These are phyloP conservation scores for Euphorbia pulcherrima DNA, from an alignment of 345 rosid genomes.

Conservation along the genomic window DNA sequence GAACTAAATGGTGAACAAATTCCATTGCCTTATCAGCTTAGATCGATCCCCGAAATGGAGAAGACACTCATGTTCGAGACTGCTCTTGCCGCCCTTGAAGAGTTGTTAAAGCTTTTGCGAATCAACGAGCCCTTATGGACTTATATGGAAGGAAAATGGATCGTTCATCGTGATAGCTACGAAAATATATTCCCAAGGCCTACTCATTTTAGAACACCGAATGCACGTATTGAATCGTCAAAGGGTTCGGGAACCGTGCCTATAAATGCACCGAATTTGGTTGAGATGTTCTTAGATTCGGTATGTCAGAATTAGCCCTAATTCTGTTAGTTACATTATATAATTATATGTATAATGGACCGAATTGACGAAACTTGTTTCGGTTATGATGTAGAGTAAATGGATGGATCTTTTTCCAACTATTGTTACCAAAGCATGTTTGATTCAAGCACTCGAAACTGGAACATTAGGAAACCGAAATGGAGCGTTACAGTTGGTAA, in stretches of 20 bases:
- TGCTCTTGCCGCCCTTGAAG: slow-evolving; percentile 49
- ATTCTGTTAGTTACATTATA: neutral
- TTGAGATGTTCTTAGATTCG: slow-evolving; percentile 47
- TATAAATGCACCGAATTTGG: slow-evolving; percentile 38
- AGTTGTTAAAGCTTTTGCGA: slow-evolving; percentile 41
- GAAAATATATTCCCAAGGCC: slow-evolving; percentile 31
- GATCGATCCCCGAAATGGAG: slow-evolving; percentile 33
- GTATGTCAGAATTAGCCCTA: slow-evolving; percentile 27
- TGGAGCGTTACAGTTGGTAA: slow-evolving; percentile 62
- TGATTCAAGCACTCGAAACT: slow-evolving; percentile 36
- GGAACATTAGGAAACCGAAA: slow-evolving; percentile 28
- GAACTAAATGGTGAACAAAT: neutral
- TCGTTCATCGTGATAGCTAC: slow-evolving; percentile 39
- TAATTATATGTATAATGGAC: too few species aligned
- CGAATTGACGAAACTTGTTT: neutral
- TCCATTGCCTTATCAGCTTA: neutral
- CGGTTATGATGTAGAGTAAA: slow-evolving; percentile 41
- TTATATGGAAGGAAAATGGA: slow-evolving; percentile 33
- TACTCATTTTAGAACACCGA: slow-evolving; percentile 28
- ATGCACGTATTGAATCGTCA: slow-evolving; percentile 60
- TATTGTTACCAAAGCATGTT: slow-evolving; percentile 47
- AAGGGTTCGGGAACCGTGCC: slow-evolving; percentile 39
- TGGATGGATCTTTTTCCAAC: slow-evolving; percentile 66
- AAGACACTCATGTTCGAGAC: slow-evolving; percentile 34
- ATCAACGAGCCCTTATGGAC: slow-evolving; percentile 55